These are phyloP conservation scores for Ajuga chamaepitys DNA, from an alignment of 257 asterid genomes.

Conservation along the genomic window DNA sequence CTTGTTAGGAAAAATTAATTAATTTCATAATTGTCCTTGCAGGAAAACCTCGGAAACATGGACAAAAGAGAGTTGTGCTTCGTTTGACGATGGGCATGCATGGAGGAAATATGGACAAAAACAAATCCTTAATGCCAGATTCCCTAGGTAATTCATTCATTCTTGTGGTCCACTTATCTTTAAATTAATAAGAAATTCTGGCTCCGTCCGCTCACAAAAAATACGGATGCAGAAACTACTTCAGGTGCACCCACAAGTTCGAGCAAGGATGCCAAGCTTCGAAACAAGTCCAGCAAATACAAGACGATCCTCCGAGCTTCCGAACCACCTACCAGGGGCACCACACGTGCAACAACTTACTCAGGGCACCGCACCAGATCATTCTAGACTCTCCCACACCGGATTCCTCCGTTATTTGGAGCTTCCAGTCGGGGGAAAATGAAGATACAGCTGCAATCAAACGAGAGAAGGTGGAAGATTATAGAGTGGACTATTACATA, in stretches of 20 bases:
- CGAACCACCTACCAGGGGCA: conserved; percentile 49
- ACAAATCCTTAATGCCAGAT: conserved; percentile 32
- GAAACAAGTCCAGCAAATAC: conserved; percentile 50
- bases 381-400: conserved; percentile 13
- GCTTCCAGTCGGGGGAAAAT: conserved; percentile 28
- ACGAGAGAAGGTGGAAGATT: conserved; percentile 9
- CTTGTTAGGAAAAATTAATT: too few relatives aligned
- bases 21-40: conserved; percentile 3
- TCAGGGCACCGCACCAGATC: conserved; percentile 6
- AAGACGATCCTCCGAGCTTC: conserved; percentile 42
- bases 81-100: conserved; percentile 50
- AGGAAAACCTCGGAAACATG: conserved; percentile 41
- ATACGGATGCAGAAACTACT: conserved; percentile 67
- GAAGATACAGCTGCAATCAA: conserved; percentile 11
- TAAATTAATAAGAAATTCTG: too few relatives aligned
- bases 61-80: conserved; percentile 21
- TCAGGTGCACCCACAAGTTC: conserved; percentile 62
- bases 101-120: conserved; percentile 92
- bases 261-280: conserved; percentile 62
- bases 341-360: conserved; percentile 39
- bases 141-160: conserved; percentile 43
- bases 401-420: conserved; percentile 33
- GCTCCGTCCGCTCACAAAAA: too few relatives aligned
- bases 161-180: too few relatives aligned
- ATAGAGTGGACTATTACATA: background rate